Evolutionary conservation across 192 early-diverging fungal species (phyloP).

Genomic region (Coemansia sp.): DNA sequence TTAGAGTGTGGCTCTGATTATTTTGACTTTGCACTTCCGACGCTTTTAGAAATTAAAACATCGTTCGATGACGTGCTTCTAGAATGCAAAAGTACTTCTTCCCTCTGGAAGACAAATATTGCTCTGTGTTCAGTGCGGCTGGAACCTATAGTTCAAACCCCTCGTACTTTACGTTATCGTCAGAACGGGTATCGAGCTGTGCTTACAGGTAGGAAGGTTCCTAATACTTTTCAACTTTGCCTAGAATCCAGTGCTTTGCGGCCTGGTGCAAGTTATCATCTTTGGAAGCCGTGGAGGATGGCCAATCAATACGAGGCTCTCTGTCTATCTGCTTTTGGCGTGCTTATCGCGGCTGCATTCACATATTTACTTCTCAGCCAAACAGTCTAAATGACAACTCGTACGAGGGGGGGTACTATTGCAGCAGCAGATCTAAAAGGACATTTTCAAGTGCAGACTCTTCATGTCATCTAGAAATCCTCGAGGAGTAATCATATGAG

Average conservation of each 20-base stretch:
- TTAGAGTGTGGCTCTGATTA: constrained; percentile 49
- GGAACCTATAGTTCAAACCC: constrained; percentile 17
- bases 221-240: background rate
- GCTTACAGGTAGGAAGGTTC: background rate
- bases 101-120: constrained; percentile 36
- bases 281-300: constrained; percentile 39
- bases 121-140: constrained; percentile 39
- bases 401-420: background rate
- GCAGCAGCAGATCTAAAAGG: background rate
- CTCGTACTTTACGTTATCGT: constrained; percentile 6
- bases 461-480: constrained; percentile 51
- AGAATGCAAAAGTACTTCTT: constrained; percentile 35
- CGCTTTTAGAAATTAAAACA: constrained; percentile 18
- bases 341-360: constrained; percentile 12
- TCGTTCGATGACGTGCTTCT: constrained; percentile 39
- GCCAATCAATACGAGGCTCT: constrained; percentile 22
- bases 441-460: constrained; percentile 41
- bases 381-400: background rate
- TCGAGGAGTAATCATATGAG: constrained; percentile 53
- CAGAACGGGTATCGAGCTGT: background rate
- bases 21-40: constrained; percentile 49
- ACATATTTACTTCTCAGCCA: constrained; percentile 20
- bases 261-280: constrained; percentile 29
- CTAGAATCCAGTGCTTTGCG: constrained; percentile 7
- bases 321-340: constrained; percentile 14